Evolutionary conservation across 306 rosid genomes (phyloP).

Genomic region (Adenanthera pavonina): DNA sequence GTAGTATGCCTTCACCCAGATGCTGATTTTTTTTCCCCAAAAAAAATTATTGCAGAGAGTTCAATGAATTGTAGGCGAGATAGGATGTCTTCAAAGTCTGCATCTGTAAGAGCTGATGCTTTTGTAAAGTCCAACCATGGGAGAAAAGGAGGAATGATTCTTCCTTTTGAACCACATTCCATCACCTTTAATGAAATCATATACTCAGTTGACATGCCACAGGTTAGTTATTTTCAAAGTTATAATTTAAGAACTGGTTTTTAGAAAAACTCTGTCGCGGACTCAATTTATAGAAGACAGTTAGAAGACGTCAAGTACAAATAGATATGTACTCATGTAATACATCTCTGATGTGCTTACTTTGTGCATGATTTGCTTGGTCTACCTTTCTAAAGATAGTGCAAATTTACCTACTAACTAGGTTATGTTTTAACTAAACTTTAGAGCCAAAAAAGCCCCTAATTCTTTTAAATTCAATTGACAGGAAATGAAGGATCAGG

Average conservation of each 20-base stretch:
- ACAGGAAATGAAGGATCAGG: conserved; percentile 66
- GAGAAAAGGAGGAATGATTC: conserved; percentile 63
- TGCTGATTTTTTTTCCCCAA: neutral
- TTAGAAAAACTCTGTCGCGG: neutral
- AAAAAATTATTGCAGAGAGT: conserved; percentile 37
- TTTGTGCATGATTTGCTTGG: neutral
- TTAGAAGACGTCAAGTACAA: neutral
- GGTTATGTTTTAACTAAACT: neutral
- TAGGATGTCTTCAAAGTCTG: neutral
- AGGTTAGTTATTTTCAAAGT: conserved; percentile 40
- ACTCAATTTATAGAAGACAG: neutral
- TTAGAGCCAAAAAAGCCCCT: neutral
- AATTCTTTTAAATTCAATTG: conserved; percentile 22
- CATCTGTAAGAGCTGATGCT: conserved; percentile 4
- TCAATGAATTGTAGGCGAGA: neutral
- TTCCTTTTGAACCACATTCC: conserved; percentile 66
- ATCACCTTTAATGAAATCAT: conserved; percentile 54
- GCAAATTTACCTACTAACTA: neutral
- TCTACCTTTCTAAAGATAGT: neutral
- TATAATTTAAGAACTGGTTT: neutral
- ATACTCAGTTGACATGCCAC: conserved; percentile 72
- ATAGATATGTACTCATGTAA: neutral
- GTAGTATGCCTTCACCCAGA: neutral
- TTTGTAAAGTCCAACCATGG: conserved; percentile 13
- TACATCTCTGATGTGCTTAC: neutral